Evolutionary conservation across 1,284 basidiomycete species (phyloP), one percentile per base, ranked within the genome.

Genomic region (Cryptococcus hybrid): DNA sequence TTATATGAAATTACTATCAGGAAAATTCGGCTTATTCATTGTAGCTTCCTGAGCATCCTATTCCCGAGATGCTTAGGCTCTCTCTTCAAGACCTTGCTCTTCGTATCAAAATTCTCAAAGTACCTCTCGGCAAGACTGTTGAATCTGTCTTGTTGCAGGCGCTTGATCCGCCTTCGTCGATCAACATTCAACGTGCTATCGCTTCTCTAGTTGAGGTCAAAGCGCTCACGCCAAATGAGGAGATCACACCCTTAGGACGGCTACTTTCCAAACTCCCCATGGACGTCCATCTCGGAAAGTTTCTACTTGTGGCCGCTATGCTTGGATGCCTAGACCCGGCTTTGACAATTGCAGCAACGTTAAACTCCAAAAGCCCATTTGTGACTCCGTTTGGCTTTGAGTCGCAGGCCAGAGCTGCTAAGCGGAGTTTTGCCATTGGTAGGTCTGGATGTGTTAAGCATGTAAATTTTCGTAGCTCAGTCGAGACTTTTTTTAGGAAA

Each of bases 41-140:
- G 12, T 58, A 94, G 90, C 84, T 99, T 80, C 87, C 89, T 2
- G 90, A 94, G 24, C 88, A 94, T 74, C 93, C 94, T 2, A 83
- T 94, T 47, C 96, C 95, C 0, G 95, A 99, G 77, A 99, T 99
- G 85, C 86, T 92, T 77, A 86, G 96, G 30, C 81, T 99, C 3
- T 96, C 94, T 62, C 81, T 99, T 35, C 94, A 95, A 57, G 93
- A 98, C 73, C 84, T 99, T 15, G 92, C 93, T 0, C 81, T 99
- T 50, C 88, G 93, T 51, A 97, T 95, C 79, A 99, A 99, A 80
- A 95, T 97, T 60, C 90, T 99, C 85, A 92, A 90, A 69, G 82
- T 96, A 47, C 88, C 90, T 65, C 79, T 98, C 46, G 95, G 94
- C 11, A 79, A 82, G 7, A 87, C 89, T 0, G 92, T 99, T 57